Evolutionary conservation across 225 moss, liverwort and hornwort species (phyloP).

Genomic region (Ulota crispa): DNA sequence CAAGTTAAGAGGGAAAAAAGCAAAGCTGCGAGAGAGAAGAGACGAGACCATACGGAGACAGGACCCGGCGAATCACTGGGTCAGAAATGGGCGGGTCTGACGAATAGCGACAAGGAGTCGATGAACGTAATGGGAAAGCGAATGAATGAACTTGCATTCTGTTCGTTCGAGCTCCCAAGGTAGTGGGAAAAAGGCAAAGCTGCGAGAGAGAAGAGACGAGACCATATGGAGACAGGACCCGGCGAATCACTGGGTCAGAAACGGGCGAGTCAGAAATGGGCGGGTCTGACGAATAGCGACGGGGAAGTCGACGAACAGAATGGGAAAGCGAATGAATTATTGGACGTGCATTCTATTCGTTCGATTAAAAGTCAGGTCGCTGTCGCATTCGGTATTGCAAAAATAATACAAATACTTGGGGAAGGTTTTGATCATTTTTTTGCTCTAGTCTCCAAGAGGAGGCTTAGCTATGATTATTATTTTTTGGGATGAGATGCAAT

Average conservation of each 20-base stretch:
- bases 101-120: neutral
- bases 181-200: neutral
- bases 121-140: no score
- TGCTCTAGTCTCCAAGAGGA: neutral
- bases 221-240: constrained; percentile 10
- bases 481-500: no score
- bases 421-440: no score
- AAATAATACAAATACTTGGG: neutral
- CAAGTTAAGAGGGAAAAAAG: neutral
- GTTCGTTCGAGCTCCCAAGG: constrained; percentile 1
- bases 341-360: neutral
- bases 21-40: constrained; percentile 9
- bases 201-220: constrained; percentile 12
- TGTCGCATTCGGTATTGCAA: neutral
- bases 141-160: neutral
- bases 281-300: neutral
- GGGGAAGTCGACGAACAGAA: neutral
- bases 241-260: neutral
- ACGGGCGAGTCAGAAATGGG: neutral
- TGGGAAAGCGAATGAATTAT: no score
- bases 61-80: neutral
- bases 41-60: constrained; percentile 8
- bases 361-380: neutral
- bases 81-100: neutral
- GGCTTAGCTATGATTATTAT: no score